A percentile compares a stretch with the other conserved stretches of the same genome.
Conservation (phyloP, 257 asterid genomes). For the Ligustrum vulgare region DNA sequence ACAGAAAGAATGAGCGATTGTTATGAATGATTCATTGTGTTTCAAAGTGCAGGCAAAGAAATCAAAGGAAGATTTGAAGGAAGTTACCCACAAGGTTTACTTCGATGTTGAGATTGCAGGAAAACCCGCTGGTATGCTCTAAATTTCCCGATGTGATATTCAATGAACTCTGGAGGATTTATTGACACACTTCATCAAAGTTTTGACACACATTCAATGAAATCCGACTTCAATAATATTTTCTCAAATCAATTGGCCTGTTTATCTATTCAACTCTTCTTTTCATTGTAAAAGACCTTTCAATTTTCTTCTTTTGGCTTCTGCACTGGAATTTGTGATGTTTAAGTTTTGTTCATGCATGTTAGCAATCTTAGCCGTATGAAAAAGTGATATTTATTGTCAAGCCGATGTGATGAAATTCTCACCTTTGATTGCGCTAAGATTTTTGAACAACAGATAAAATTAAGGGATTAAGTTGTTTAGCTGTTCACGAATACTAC, state of each 20-base stretch:
- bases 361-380: neutral
- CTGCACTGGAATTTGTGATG: neutral
- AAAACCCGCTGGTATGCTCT: constrained; percentile 67
- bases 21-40: constrained; percentile 6
- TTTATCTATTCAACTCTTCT: neutral
- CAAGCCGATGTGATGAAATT: neutral
- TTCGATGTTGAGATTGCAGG: constrained; percentile 89
- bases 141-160: neutral
- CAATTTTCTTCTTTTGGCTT: neutral
- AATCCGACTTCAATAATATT: no score
- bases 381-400: neutral
- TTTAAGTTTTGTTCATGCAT: neutral
- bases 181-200: neutral
- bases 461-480: neutral
- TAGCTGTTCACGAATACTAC: neutral
- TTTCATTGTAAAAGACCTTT: constrained; percentile 3
- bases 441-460: no score
- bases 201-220: no score
- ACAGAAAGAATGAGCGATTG: neutral
- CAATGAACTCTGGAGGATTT: neutral
- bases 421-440: neutral
- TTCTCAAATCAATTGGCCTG: no score
- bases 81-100: constrained; percentile 74
- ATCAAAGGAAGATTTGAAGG: constrained; percentile 62
- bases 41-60: constrained; percentile 67